Conservation (phyloP, 2,329 filamentous ascomycete genomes). For the Setomelanomma holmii region DNA sequence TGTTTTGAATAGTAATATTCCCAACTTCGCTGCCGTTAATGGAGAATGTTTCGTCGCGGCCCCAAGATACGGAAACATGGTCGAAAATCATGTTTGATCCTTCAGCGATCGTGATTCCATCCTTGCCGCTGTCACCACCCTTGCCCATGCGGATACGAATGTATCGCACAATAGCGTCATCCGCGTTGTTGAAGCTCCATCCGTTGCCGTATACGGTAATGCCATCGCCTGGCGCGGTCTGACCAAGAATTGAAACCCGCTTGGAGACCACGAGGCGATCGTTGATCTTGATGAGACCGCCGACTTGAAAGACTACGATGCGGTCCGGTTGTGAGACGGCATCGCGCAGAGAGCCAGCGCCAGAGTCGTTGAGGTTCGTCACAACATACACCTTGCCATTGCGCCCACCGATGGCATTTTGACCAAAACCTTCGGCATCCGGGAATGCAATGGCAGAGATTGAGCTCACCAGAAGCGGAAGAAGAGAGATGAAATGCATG, state of each 20-base stretch:
- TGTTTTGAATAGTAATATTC: slow-evolving; percentile 61
- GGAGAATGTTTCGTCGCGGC: slow-evolving; percentile 63
- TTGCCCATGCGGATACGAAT: slow-evolving; percentile 63
- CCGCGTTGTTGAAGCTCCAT: slow-evolving; percentile 59
- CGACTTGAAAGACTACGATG: slow-evolving; percentile 59
- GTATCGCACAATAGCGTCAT: slow-evolving; percentile 63
- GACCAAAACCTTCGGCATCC: slow-evolving; percentile 60
- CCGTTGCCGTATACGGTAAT: slow-evolving; percentile 64
- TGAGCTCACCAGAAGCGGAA: slow-evolving; percentile 25
- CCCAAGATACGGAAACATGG: slow-evolving; percentile 62
- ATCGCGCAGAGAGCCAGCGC: slow-evolving; percentile 59
- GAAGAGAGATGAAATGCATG: slow-evolving; percentile 23
- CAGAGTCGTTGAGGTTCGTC: slow-evolving; percentile 58
- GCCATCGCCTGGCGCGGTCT: slow-evolving; percentile 59
- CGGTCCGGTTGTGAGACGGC: slow-evolving; percentile 58
- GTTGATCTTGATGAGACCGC: slow-evolving; percentile 58
- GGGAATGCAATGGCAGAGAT: slow-evolving; percentile 53
- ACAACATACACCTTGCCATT: slow-evolving; percentile 58
- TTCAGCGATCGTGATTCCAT: slow-evolving; percentile 61
- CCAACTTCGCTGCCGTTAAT: slow-evolving; percentile 55
- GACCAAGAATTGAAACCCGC: slow-evolving; percentile 59
- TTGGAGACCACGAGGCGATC: slow-evolving; percentile 57
- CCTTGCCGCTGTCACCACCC: slow-evolving; percentile 60
- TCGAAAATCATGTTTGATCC: slow-evolving; percentile 64
- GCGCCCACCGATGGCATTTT: slow-evolving; percentile 56